Evolutionary conservation across 208 protist species (phyloP).

Genomic region (Lotmaria passim): DNA sequence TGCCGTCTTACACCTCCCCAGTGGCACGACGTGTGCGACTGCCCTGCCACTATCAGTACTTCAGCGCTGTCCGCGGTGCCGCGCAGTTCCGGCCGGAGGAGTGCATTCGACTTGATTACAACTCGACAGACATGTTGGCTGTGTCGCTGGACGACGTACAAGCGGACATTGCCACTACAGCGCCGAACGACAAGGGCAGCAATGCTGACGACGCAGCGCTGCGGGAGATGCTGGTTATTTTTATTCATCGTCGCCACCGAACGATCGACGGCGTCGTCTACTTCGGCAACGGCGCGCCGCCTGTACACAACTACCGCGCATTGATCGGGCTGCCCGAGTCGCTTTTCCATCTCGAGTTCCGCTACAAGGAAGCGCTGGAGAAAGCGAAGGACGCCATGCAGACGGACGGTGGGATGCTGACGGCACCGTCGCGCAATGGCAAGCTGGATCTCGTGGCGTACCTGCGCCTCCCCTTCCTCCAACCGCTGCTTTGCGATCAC

Average conservation of each 20-base stretch:
- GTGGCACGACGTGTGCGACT: constrained; percentile 57
- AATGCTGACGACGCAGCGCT: not conserved
- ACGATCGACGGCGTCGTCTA: constrained; percentile 83
- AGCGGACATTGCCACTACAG: not conserved
- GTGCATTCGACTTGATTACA: constrained; percentile 61
- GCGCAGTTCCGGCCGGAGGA: constrained; percentile 40
- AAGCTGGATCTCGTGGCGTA: constrained; percentile 81
- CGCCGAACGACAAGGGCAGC: not conserved
- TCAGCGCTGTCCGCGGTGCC: constrained; percentile 47
- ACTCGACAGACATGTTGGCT: constrained; percentile 40
- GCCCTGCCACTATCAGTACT: constrained; percentile 72
- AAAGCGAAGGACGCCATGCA: not conserved
- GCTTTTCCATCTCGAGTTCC: constrained; percentile 79
- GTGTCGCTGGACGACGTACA: constrained; percentile 33
- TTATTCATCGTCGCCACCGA: constrained; percentile 64
- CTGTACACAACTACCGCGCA: constrained; percentile 78
- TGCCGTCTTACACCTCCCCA: constrained; percentile 63
- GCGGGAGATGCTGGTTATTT: constrained; percentile 70
- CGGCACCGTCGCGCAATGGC: constrained; percentile 42
- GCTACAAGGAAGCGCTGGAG: constrained; percentile 65
- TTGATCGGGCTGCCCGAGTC: constrained; percentile 86
- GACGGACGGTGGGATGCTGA: constrained; percentile 30
- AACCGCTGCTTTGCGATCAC: constrained; percentile 78
- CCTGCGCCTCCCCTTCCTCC: constrained; percentile 67
- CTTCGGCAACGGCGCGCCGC: constrained; percentile 75